Conservation (phyloP, 192 early-diverging fungal species). For the Dissophora globulifera region DNA sequence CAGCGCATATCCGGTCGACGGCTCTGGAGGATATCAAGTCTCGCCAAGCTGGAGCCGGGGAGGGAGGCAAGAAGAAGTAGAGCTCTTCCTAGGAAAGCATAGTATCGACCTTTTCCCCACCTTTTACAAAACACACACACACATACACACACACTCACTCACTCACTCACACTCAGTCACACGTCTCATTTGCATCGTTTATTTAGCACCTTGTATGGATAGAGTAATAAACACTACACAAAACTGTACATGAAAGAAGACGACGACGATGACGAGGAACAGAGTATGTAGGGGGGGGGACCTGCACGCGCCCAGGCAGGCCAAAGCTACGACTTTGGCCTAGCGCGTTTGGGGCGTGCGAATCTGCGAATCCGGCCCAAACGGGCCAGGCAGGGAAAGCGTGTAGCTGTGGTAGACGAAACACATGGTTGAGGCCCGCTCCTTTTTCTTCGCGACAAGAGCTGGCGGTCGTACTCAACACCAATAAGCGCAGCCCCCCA, state of each 20-base stretch:
- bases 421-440: background rate
- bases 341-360: too few species aligned
- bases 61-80: conserved; percentile 7
- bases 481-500: too few species aligned
- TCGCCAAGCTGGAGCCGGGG: conserved; percentile 1
- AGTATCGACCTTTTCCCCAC: background rate
- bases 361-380: too few species aligned
- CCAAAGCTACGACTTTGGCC: too few species aligned
- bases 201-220: too few species aligned
- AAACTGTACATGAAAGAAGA: too few species aligned
- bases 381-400: background rate
- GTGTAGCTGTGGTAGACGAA: background rate
- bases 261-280: too few species aligned
- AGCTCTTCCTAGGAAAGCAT: background rate
- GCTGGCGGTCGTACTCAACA: too few species aligned
- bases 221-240: too few species aligned
- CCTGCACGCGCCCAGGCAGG: too few species aligned
- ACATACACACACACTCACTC: background rate
- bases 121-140: background rate
- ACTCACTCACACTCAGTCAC: too few species aligned
- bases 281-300: too few species aligned
- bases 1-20: conserved; percentile 42
- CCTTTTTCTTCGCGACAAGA: conserved; percentile 1
- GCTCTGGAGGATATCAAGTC: conserved; percentile 49
- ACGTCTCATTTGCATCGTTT: background rate